A percentile compares a stretch with the other conserved stretches of the same genome.
Conservation (phyloP, 2,329 filamentous ascomycete species). For the Dendryphion nanum region DNA sequence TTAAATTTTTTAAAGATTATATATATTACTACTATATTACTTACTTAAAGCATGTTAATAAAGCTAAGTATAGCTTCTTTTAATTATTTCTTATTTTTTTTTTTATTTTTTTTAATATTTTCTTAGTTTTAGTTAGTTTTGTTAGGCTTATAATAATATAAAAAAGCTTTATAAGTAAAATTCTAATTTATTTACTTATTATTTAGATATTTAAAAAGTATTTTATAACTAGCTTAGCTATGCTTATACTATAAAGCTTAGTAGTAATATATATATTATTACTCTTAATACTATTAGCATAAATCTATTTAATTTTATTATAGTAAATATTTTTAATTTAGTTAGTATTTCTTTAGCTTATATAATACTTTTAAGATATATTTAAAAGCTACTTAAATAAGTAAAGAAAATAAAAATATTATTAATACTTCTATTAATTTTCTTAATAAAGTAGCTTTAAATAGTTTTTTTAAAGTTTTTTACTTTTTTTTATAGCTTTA, state of each 20-base stretch:
- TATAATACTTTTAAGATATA: background rate
- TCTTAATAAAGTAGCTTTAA: background rate
- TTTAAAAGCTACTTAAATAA: background rate
- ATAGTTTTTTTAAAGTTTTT: background rate
- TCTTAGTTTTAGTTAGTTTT: background rate
- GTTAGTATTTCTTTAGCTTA: background rate
- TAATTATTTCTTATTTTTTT: too few species aligned
- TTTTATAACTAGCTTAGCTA: background rate
- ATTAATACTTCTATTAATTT: background rate
- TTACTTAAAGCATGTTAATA: background rate
- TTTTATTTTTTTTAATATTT: too few species aligned
- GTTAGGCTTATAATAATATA: background rate
- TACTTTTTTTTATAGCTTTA: background rate
- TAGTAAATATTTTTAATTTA: background rate
- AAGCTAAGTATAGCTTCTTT: background rate
- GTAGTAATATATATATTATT: background rate
- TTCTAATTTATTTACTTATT: background rate
- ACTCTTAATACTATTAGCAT: background rate
- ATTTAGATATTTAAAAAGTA: background rate
- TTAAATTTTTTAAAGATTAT: background rate
- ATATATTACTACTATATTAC: background rate
- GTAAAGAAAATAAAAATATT: background rate
- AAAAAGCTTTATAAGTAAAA: background rate
- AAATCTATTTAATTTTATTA: background rate
- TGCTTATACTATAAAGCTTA: background rate